Evolutionary conservation across 495 filamentous ascomycete genomes (phyloP), one percentile per base, ranked within the genome.

Genomic region (Tuber umbilicatum): DNA sequence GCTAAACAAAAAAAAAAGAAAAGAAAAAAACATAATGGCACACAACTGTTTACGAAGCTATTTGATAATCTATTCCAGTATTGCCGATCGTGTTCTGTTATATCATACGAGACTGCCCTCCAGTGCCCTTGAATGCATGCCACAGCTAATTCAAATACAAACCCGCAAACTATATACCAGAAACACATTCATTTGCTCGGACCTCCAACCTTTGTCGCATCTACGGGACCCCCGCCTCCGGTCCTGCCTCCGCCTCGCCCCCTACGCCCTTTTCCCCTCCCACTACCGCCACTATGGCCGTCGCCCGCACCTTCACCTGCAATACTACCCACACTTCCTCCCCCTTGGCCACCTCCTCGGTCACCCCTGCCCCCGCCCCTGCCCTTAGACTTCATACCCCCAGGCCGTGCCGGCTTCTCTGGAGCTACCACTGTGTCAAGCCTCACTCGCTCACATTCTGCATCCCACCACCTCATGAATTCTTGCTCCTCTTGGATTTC

Each of bases 391-490:
- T 64, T 64, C 14, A 31, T 64, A 4, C 70, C 21, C 16, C 45
- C 73, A 64, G 64, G 70, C 35, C 40, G 70, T 12, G 67, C 68
- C 5, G 72, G 55, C 21, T 23, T 64, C 35, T 73, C 70, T 23
- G 55, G 43, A 16, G 47, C 69, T 35, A 6, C 73, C 41, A 27
- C 76, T 38, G 72, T 50, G 74, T 85, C 85, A 23, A 74, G 38
- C 79, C 85, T 86, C 5, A 92, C 85, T 69, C 91, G 87, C 78
- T 88, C 87, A 82, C 91, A 94, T 82, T 99, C 95, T 73, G 91
- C 88, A 76, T 98, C 94, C 95, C 95, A 99, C 95, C 96, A 99
- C 81, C 94, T 90, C 83, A 97, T 92, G 83, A 99, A 99, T 45
- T 93, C 92, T 82, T 99, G 95, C 82, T 99, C 95, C 70, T 91